Base-by-base conservation (phyloP, 192 early-diverging fungal genomes). In the Lobulomyces angularis region DNA sequence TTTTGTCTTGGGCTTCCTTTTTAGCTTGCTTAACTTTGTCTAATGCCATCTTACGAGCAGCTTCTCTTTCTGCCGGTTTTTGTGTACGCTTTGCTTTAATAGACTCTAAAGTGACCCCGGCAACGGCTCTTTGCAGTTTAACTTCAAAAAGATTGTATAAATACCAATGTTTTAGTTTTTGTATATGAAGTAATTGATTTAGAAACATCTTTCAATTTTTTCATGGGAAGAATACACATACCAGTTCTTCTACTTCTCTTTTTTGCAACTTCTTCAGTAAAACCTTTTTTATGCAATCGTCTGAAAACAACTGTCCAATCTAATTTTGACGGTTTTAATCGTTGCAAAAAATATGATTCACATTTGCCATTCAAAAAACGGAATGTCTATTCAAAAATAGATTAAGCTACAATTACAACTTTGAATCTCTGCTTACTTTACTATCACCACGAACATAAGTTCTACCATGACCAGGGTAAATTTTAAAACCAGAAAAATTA, bases 401-500 rank as follows among this genome's bases (percentile, higher is more conserved):
- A 25, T 12, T 0, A 2, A 37, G n/a, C n/a, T n/a, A n/a, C n/a
- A n/a, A n/a, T n/a, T n/a, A n/a, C n/a, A n/a, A n/a, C n/a, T n/a
- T n/a, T n/a, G n/a, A n/a, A n/a, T n/a, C n/a, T n/a, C 36, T 52
- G 67, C 71, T 36, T 64, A 89, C 86, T 56, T 78, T 80, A 76
- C 64, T 81, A 83, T 98, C 95, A 47, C 66, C 49, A 42, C 84
- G 83, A 58, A 98, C 81, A 61, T 76, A 98, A 45, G 83, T 73
- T 78, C 83, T 88, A 48, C 95, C 95, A 67, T 88, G 87, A 63
- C 86, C 86, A 41, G 95, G 95, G 80, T 98, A 95, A 83, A 98
- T 96, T 82, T 95, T 95, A 79, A 83, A 84, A 55, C 90, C 88
- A 53, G 90, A 93, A 67, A 98, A 96, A 60, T 84, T 80, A 79